These are phyloP conservation scores for Plantago rigida DNA, from an alignment of 305 asterid species.

Conservation along the genomic window DNA sequence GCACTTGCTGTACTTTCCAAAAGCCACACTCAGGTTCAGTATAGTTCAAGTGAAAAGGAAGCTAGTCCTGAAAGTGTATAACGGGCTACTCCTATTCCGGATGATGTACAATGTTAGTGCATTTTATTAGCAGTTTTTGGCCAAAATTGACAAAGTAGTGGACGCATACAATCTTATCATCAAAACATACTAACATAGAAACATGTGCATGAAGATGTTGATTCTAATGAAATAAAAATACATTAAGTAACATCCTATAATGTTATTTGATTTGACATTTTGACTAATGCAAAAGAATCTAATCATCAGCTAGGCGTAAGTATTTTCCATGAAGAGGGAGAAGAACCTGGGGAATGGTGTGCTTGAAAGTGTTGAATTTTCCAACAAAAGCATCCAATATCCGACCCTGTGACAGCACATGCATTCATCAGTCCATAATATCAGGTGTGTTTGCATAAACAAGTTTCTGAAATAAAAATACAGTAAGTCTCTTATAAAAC, in stretches of 20 bases:
- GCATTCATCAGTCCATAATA: constrained; percentile 23
- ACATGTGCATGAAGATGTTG: neutral
- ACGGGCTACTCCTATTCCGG: neutral
- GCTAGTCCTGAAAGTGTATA: neutral
- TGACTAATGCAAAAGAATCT: constrained; percentile 2
- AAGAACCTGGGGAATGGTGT: constrained; percentile 90
- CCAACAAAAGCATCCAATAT: constrained; percentile 98
- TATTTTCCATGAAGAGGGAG: constrained; percentile 13
- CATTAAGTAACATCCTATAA: no score
- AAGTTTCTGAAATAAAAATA: neutral
- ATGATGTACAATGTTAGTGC: neutral
- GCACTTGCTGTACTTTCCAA: neutral
- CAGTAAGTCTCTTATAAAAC: neutral
- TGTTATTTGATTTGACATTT: no score
- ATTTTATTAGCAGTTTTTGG: neutral
- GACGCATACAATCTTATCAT: neutral
- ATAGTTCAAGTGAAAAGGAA: neutral
- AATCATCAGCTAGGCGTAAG: constrained; percentile 11
- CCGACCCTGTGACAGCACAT: constrained; percentile 58
- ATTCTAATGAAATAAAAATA: no score
- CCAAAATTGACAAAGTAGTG: neutral
- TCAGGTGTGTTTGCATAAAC: constrained; percentile 16
- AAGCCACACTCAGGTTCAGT: neutral
- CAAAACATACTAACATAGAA: neutral
- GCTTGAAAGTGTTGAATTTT: constrained; percentile 91